phyloP scores from a whole-genome alignment of 345 rosid species.

The Microcos paniculata region DNA sequence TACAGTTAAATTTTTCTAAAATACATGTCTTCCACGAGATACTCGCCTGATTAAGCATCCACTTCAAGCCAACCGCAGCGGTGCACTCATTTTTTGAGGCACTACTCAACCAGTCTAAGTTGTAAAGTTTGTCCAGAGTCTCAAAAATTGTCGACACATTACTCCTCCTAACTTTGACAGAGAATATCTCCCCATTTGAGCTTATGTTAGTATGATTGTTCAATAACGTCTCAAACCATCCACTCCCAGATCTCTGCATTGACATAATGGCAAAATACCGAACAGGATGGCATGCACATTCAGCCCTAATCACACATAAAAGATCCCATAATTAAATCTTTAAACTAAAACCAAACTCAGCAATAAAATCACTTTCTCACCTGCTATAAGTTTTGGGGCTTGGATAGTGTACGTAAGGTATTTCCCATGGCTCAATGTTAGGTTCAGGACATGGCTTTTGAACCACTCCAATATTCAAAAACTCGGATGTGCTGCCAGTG shows the following conservation, averaged over 20 bases:
- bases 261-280: constrained; percentile 92
- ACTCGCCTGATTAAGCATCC: constrained; percentile 99
- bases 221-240: constrained; percentile 97
- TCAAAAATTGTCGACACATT: constrained; percentile 68
- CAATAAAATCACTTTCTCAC: constrained; percentile 30
- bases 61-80: constrained; percentile 93
- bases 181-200: constrained; percentile 95
- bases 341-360: constrained; percentile 1
- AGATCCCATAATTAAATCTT: constrained; percentile 16
- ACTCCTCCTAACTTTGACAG: constrained; percentile 86
- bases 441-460: constrained; percentile 76
- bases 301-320: constrained; percentile 56
- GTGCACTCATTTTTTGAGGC: constrained; percentile 99
- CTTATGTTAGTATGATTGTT: constrained; percentile 95
- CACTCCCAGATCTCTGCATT: constrained; percentile 99
- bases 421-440: constrained; percentile 81
- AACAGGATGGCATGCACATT: constrained; percentile 88
- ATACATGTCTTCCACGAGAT: background rate
- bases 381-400: constrained; percentile 76
- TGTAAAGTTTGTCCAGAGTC: constrained; percentile 79
- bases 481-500: constrained; percentile 37
- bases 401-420: constrained; percentile 87
- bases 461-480: constrained; percentile 51
- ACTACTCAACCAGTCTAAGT: constrained; percentile 91
- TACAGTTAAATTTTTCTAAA: background rate